phyloP scores from a whole-genome alignment of 176 grass and related monocot species.

The Puccinellia tenuiflora region DNA sequence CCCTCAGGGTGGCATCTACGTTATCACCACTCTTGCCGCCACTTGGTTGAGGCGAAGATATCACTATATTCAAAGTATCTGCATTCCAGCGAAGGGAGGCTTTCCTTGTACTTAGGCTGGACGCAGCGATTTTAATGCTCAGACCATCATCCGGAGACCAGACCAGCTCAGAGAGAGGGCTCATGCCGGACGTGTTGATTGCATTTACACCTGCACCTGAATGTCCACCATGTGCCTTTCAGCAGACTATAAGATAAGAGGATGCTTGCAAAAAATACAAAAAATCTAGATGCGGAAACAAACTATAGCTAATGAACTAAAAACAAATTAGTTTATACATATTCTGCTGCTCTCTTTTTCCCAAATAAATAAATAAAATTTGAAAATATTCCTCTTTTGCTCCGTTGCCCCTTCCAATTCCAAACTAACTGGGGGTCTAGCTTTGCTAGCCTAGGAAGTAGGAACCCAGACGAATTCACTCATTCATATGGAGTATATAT shows the following conservation, averaged over 20 bases:
- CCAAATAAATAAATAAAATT: neutral
- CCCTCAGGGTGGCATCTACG: constrained; percentile 11
- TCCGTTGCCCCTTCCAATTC: neutral
- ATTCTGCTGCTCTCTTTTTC: neutral
- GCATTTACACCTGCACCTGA: constrained; percentile 97
- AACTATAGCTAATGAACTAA: neutral
- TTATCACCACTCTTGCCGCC: constrained; percentile 27
- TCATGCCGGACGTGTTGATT: constrained; percentile 46
- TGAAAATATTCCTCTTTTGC: neutral
- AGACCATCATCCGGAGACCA: constrained; percentile 71
- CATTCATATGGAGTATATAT: neutral
- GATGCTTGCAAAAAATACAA: neutral
- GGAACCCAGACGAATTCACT: neutral
- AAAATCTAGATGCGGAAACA: neutral
- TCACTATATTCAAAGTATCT: constrained; percentile 59
- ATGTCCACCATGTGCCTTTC: constrained; percentile 31
- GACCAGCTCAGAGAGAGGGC: constrained; percentile 65
- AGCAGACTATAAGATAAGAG: constrained; percentile 33
- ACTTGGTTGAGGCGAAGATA: constrained; percentile 55
- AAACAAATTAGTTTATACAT: neutral
- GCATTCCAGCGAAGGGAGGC: constrained; percentile 64
- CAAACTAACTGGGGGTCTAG: neutral
- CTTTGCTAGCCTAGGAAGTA: neutral
- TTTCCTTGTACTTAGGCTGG: constrained; percentile 52
- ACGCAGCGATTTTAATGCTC: constrained; percentile 59